Conservation (phyloP, 1,284 basidiomycete species). For the Irpex sp. region DNA sequence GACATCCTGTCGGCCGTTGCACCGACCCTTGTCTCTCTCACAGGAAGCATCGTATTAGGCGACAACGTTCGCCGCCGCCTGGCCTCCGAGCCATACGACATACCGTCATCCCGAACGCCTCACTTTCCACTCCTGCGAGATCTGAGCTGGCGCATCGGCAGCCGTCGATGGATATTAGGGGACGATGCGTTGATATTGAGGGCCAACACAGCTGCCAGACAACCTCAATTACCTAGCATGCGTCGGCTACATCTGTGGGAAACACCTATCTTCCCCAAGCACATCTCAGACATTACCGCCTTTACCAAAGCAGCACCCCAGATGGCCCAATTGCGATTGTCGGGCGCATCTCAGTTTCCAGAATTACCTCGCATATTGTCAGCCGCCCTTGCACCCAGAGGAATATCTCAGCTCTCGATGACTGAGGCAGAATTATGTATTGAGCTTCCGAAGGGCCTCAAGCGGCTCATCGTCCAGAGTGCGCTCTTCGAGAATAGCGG, state of each 20-base stretch:
- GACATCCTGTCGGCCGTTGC: not conserved
- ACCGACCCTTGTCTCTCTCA: not conserved
- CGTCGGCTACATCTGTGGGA: not conserved
- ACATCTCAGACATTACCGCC: not conserved
- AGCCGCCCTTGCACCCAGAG: not conserved
- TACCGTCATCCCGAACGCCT: not conserved
- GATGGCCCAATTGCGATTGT: not conserved
- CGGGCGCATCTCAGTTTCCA: not conserved
- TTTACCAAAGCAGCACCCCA: not conserved
- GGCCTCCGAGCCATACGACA: not conserved
- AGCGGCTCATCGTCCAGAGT: not conserved
- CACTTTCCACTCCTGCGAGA: not conserved
- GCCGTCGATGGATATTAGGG: not conserved
- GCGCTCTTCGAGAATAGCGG: not conserved
- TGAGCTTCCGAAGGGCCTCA: not conserved
- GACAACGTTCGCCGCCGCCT: not conserved
- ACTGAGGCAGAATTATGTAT: not conserved
- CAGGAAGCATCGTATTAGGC: not conserved
- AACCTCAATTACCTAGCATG: not conserved
- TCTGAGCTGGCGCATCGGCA: not conserved
- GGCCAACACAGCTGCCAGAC: not conserved
- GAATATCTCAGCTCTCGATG: not conserved
- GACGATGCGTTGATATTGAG: not conserved
- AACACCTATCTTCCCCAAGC: not conserved
- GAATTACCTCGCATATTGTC: not conserved